A percentile compares a stretch with the other conserved stretches of the same genome.
phyloP scores from a whole-genome alignment of 208 protist genomes.

The Leishmania gerbilli region DNA sequence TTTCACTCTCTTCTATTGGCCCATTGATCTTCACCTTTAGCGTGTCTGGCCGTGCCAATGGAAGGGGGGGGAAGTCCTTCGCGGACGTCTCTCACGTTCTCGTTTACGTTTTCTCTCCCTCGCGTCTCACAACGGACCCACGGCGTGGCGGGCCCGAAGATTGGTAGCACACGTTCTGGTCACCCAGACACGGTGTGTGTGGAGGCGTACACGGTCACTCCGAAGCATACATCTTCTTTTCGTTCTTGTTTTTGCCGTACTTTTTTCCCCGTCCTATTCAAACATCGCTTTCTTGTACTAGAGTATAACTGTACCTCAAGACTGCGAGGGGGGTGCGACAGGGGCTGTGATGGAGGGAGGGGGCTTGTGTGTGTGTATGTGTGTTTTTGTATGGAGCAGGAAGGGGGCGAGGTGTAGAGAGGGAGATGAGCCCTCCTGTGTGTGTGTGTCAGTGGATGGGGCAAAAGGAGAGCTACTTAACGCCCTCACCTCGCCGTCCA shows the following conservation, averaged over 20 bases:
- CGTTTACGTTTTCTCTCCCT: not conserved
- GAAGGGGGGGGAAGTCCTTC: not conserved
- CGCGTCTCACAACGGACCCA: not conserved
- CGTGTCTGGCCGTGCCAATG: not conserved
- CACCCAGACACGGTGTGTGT: not conserved
- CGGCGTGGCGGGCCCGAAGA: not conserved
- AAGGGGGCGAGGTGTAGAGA: not conserved
- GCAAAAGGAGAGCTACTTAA: not conserved
- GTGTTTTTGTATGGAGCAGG: not conserved
- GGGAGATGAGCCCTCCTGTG: not conserved
- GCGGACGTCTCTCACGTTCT: not conserved
- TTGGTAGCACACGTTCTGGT: not conserved
- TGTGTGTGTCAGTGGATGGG: not conserved
- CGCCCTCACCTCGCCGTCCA: not conserved
- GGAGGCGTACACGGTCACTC: not conserved
- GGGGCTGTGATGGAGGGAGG: not conserved
- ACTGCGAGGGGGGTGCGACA: not conserved
- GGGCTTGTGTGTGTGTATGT: not conserved
- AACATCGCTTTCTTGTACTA: not conserved
- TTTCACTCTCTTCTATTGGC: not conserved
- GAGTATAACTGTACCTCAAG: not conserved
- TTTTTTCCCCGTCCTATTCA: not conserved
- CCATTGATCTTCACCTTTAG: not conserved
- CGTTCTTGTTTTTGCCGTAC: not conserved
- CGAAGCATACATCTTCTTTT: conserved; percentile 1